Evolutionary conservation across 129 eudicot genomes (phyloP).

Genomic region (Solidago caesia): DNA sequence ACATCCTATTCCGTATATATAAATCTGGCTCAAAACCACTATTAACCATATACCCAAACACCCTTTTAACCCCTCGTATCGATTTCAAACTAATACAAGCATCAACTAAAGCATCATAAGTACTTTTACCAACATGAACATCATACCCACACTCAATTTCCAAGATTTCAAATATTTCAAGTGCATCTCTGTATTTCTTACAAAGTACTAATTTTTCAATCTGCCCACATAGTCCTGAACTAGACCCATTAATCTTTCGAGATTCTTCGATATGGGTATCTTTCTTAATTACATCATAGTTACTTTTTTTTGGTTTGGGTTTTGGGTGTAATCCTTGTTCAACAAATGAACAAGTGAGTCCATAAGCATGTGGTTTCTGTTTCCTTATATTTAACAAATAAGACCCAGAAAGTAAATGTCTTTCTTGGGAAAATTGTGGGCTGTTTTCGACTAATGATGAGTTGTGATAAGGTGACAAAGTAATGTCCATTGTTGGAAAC

Average conservation of each 20-base stretch:
- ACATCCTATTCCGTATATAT: constrained; percentile 74
- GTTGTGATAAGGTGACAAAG: constrained; percentile 36
- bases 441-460: constrained; percentile 34
- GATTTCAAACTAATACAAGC: constrained; percentile 78
- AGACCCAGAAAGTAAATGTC: constrained; percentile 21
- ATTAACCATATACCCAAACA: constrained; percentile 49
- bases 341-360: constrained; percentile 37
- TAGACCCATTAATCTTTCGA: constrained; percentile 3
- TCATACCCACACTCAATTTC: constrained; percentile 10
- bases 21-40: constrained; percentile 61
- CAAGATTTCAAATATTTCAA: constrained; percentile 15
- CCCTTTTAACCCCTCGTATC: constrained; percentile 73
- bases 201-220: constrained; percentile 71
- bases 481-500: constrained; percentile 45
- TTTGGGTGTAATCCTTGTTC: constrained; percentile 52
- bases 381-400: constrained; percentile 22
- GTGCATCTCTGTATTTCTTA: constrained; percentile 62
- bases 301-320: constrained; percentile 45
- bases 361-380: constrained; percentile 30
- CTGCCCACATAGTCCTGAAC: constrained; percentile 60
- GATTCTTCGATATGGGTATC: constrained; percentile 23
- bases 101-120: constrained; percentile 71
- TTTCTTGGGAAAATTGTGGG: constrained; percentile 23
- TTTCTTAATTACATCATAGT: constrained; percentile 24
- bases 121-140: constrained; percentile 40